Conservation (phyloP, 2,329 filamentous ascomycete species). For the Eutypella sp. region DNA sequence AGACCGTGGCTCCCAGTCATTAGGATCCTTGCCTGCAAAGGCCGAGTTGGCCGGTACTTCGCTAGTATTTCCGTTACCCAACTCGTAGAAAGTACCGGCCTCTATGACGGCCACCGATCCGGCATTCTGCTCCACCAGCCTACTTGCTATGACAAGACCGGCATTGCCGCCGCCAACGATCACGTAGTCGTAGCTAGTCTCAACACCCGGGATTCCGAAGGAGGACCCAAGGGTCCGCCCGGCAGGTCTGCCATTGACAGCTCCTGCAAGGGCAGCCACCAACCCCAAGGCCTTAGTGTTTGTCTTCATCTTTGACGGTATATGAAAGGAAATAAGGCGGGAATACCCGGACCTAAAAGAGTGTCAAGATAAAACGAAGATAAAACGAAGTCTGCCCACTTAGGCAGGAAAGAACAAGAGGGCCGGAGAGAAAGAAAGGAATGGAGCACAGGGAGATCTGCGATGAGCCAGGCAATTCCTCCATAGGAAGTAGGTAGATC, state of each 20-base stretch:
- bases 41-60: constrained; percentile 13
- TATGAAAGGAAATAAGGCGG: too few relatives aligned
- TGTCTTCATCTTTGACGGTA: not conserved
- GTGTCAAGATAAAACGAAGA: too few relatives aligned
- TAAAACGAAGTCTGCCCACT: too few relatives aligned
- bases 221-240: constrained; percentile 2
- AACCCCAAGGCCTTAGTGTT: too few relatives aligned
- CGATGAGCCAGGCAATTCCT: too few relatives aligned
- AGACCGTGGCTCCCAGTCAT: constrained; percentile 10
- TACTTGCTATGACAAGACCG: constrained; percentile 30
- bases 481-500: too few relatives aligned
- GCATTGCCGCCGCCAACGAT: constrained; percentile 37
- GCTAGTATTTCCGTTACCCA: constrained; percentile 18
- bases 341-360: too few relatives aligned
- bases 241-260: not conserved
- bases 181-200: constrained; percentile 17
- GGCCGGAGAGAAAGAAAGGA: too few relatives aligned
- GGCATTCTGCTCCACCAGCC: constrained; percentile 28
- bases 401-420: too few relatives aligned
- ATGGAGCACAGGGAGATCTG: too few relatives aligned
- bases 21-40: constrained; percentile 3
- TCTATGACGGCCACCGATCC: constrained; percentile 35
- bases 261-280: too few relatives aligned
- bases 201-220: constrained; percentile 1
- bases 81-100: constrained; percentile 32